phyloP scores from a whole-genome alignment of 345 rosid species.

The Hypericum androsaemum region DNA sequence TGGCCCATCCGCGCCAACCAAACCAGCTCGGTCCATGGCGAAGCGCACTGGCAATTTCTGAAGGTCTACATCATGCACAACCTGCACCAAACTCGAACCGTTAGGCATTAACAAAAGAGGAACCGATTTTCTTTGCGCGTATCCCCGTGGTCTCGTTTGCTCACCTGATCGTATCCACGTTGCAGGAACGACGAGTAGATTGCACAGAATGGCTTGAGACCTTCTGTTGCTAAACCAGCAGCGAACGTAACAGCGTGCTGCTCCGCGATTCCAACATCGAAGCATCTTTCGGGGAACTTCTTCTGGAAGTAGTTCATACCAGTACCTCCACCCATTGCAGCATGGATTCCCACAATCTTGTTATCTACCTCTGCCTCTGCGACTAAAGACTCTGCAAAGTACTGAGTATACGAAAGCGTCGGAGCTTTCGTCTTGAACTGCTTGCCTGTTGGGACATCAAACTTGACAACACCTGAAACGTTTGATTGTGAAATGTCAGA shows the following conservation, averaged over 20 bases:
- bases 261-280: constrained; percentile 70
- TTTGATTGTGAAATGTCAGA: constrained; percentile 1
- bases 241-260: constrained; percentile 79
- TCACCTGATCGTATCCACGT: constrained; percentile 69
- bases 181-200: constrained; percentile 72
- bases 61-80: constrained; percentile 71
- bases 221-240: constrained; percentile 67
- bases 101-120: not conserved
- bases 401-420: constrained; percentile 48
- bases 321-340: constrained; percentile 82
- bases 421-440: constrained; percentile 46
- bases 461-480: constrained; percentile 59
- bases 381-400: constrained; percentile 57
- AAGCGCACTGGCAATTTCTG: constrained; percentile 65
- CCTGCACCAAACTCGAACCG: constrained; percentile 23
- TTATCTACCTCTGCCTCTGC: constrained; percentile 55
- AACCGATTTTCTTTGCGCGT: not conserved
- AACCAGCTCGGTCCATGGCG: constrained; percentile 60
- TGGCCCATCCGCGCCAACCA: constrained; percentile 78
- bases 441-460: constrained; percentile 49
- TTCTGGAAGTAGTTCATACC: constrained; percentile 66
- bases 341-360: constrained; percentile 61
- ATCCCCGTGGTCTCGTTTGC: constrained; percentile 3
- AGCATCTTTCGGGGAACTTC: constrained; percentile 63
- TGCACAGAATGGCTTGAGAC: constrained; percentile 72